These are phyloP conservation scores for Podospora australis DNA, from an alignment of 495 filamentous ascomycete species.

Conservation along the genomic window DNA sequence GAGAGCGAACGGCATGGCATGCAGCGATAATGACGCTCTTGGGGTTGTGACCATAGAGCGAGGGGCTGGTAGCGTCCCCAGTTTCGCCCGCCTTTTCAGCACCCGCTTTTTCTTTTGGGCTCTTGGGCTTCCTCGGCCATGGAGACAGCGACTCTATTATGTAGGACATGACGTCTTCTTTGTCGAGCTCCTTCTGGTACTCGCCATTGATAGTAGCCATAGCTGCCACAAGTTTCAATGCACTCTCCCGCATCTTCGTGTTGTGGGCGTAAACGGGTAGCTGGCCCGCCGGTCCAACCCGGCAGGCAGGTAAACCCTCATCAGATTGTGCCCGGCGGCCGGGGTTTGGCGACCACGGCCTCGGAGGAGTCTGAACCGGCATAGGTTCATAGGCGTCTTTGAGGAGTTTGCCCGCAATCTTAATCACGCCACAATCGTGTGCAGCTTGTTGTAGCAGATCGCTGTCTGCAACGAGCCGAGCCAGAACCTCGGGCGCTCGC, in stretches of 20 bases:
- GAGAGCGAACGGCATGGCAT: constrained; percentile 66
- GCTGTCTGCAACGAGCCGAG: constrained; percentile 70
- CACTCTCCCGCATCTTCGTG: constrained; percentile 68
- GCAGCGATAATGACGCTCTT: constrained; percentile 72
- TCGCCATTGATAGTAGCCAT: constrained; percentile 76
- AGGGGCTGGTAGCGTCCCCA: background rate
- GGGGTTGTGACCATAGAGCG: constrained; percentile 41
- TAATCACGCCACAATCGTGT: constrained; percentile 69
- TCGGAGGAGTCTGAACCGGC: constrained; percentile 29
- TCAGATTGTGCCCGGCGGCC: constrained; percentile 12
- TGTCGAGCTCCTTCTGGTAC: constrained; percentile 75
- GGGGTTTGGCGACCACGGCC: constrained; percentile 38
- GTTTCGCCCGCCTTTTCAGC: constrained; percentile 10
- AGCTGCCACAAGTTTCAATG: constrained; percentile 72
- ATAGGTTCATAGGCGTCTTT: constrained; percentile 58
- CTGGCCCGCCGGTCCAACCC: constrained; percentile 56
- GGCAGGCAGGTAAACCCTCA: constrained; percentile 24
- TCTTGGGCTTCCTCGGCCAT: constrained; percentile 35
- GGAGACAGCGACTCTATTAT: constrained; percentile 77
- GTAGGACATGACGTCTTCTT: constrained; percentile 69
- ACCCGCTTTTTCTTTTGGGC: constrained; percentile 19
- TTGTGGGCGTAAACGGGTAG: constrained; percentile 61
- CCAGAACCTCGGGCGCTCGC: constrained; percentile 66
- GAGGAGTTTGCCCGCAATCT: constrained; percentile 64
- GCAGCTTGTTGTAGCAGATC: constrained; percentile 72